Conservation (phyloP, 805 yeast genomes). For the Candida morakotiae region DNA sequence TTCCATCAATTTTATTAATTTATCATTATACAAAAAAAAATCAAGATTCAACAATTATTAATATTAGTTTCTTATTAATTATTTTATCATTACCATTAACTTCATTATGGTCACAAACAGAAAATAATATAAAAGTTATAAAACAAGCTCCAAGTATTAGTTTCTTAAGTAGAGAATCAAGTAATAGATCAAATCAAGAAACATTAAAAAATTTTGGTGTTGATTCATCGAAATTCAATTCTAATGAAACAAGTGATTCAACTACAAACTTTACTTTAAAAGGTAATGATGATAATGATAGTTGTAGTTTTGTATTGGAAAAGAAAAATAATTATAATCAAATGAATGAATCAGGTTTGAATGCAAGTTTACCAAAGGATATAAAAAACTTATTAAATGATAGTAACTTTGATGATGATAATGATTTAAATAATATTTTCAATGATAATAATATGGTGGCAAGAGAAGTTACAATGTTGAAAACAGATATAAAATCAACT, state of each 20-base stretch:
- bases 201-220: constrained; percentile 4
- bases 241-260: background rate
- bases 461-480: constrained; percentile 5
- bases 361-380: constrained; percentile 7
- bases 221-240: constrained; percentile 1
- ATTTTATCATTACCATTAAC: constrained; percentile 77
- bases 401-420: no score
- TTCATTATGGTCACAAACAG: constrained; percentile 82
- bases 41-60: constrained; percentile 37
- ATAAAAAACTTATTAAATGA: constrained; percentile 8
- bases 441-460: constrained; percentile 5
- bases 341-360: constrained; percentile 2
- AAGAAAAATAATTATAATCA: background rate
- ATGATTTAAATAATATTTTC: background rate
- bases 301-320: constrained; percentile 2
- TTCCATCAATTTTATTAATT: constrained; percentile 70
- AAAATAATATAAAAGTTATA: constrained; percentile 37
- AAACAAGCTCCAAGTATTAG: constrained; percentile 8
- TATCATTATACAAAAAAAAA: constrained; percentile 22
- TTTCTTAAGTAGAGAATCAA: constrained; percentile 6
- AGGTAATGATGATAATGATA: no score
- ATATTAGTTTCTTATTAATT: constrained; percentile 57
- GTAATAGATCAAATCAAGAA: constrained; percentile 1
- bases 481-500: constrained; percentile 1
- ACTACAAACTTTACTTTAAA: constrained; percentile 3